Evolutionary conservation across 148 eudicot genomes (phyloP), one percentile per base, ranked within the genome.

Genomic region (Camellia granthamiana): DNA sequence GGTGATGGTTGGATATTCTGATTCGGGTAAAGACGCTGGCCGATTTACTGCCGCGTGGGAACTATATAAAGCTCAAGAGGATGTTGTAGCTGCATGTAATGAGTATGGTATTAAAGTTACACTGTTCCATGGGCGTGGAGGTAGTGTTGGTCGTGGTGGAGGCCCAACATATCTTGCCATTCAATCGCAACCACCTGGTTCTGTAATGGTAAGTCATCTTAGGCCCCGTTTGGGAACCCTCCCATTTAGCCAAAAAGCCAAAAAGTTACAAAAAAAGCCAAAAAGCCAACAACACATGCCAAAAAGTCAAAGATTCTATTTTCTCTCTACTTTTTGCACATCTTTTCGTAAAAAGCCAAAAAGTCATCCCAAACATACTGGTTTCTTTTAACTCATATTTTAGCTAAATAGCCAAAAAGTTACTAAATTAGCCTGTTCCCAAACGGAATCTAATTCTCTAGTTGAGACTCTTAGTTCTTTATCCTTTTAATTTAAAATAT

Each of bases 1-100:
- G 98, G 98, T 94, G 46, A 94, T 94, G 97, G 95, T 94, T 82
- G 98, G 98, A 70, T 95, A 95, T 81, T 95, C 95, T 23, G 97
- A 93, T 84, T 91, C 95, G 18, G 95, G 98, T 72, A 93, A 95
- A 87, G 97, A 95, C 82, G 95, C 95, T 72, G 95, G 98, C n/a
- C 93, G 98, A 68, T 93, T 95, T 62, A 87, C 97, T 74, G 98
- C 97, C 64, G 98, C 97, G 4, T 93, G 98, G 95, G 97, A 92
- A 72, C 97, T 91, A 61, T 91, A 92, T 82, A 95, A 94, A 90
- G 98, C 97, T 71, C 98, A 94, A 87, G 95, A 92, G 80, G 92
- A 91, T 81, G 95, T 94, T 75, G 94, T 91, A 79, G 94, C 95
- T 76, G 97, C 95, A 74, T 94, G 98, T 85, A 92, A 90, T 38